These are phyloP conservation scores for Sporothrix protearum DNA, from an alignment of 2,329 filamentous ascomycete genomes.

Conservation along the genomic window DNA sequence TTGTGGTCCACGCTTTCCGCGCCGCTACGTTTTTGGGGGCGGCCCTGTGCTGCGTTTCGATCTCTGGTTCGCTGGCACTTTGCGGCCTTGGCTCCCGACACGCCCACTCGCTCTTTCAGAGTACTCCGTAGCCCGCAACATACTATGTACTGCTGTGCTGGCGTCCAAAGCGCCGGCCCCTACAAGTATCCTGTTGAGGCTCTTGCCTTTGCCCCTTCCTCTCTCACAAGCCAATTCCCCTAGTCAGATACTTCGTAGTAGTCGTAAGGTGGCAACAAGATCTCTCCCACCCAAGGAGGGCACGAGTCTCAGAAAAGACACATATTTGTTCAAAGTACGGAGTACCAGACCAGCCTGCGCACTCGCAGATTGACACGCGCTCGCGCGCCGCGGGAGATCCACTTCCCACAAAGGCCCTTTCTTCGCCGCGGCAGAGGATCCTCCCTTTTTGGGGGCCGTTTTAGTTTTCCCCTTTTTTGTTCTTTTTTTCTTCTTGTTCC, in stretches of 20 bases:
- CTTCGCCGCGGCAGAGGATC: conserved; percentile 5
- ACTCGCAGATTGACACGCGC: conserved; percentile 6
- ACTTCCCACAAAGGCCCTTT: conserved; percentile 8
- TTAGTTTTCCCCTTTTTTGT: not conserved
- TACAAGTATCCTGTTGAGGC: not conserved
- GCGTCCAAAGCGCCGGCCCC: not conserved
- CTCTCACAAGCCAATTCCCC: not conserved
- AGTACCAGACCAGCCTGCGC: not conserved
- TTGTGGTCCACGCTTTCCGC: not conserved
- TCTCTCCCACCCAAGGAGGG: not conserved
- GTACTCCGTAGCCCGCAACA: conserved; percentile 3
- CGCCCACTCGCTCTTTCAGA: not conserved
- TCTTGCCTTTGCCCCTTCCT: not conserved
- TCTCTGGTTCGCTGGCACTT: not conserved
- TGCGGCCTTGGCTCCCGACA: not conserved
- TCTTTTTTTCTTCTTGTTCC: not conserved
- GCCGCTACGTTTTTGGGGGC: conserved; percentile 5
- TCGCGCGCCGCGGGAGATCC: conserved; percentile 15
- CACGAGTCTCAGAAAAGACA: not conserved
- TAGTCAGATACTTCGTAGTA: not conserved
- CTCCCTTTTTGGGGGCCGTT: not conserved
- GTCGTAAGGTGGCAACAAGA: not conserved
- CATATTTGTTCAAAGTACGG: no score
- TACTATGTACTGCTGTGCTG: not conserved
- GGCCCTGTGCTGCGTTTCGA: not conserved